Conservation (phyloP, 2,329 filamentous ascomycete genomes). For the Alternaria viburni region DNA sequence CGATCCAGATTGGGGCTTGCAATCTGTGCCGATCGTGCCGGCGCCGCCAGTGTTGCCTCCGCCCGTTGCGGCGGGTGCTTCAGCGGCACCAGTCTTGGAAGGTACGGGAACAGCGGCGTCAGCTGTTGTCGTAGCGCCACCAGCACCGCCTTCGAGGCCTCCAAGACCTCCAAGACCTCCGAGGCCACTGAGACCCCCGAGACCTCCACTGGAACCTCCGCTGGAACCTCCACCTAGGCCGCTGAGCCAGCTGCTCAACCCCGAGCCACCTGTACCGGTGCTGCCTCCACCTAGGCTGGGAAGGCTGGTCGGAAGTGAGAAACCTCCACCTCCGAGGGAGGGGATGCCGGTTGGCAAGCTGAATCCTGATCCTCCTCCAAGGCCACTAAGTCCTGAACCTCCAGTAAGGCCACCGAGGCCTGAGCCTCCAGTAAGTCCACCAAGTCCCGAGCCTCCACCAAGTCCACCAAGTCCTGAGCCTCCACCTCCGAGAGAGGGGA, state of each 20-base stretch:
- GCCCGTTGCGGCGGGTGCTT: neutral
- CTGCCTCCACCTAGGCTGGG: slow-evolving; percentile 1
- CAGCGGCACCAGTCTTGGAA: neutral
- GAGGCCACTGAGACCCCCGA: neutral
- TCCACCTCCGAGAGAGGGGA: neutral
- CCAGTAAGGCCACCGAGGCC: neutral
- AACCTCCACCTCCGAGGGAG: neutral
- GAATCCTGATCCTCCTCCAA: neutral
- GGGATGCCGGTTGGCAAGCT: neutral
- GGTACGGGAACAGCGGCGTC: neutral
- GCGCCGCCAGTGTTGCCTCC: slow-evolving; percentile 1
- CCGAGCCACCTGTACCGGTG: neutral
- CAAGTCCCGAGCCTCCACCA: neutral
- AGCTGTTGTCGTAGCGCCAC: neutral
- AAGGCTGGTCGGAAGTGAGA: neutral
- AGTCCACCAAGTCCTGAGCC: neutral
- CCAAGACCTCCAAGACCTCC: slow-evolving; percentile 1
- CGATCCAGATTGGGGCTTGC: slow-evolving; percentile 22
- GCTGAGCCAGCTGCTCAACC: neutral
- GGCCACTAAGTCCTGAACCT: neutral
- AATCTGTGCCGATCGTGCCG: slow-evolving; percentile 31
- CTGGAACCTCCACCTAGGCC: neutral
- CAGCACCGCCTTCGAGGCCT: slow-evolving; percentile 1
- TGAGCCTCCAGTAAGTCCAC: neutral
- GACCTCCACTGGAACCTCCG: neutral